Conservation (phyloP, 306 rosid genomes). For the Glycine latifolia region DNA sequence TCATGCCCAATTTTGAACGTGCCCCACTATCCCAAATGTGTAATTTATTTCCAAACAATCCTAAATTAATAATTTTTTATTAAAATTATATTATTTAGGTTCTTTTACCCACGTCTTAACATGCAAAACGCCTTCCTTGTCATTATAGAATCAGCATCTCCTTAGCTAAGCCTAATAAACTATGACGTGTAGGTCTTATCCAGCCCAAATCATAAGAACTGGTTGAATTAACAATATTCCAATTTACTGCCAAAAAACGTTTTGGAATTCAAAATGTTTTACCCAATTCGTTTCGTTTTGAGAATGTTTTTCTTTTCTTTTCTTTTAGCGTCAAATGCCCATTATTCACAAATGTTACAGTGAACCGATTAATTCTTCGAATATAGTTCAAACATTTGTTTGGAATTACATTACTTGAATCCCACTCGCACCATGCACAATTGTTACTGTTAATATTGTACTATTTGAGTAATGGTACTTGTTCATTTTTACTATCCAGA, state of each 20-base stretch:
- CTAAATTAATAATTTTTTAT: too few relatives aligned
- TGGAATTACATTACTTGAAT: not conserved
- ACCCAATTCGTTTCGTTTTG: not conserved
- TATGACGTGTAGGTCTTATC: not conserved
- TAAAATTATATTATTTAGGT: too few relatives aligned
- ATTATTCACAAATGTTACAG: not conserved
- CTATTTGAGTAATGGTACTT: too few relatives aligned
- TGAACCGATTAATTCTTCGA: not conserved
- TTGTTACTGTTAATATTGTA: not conserved
- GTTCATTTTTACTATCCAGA: too few relatives aligned
- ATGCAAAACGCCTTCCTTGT: too few relatives aligned
- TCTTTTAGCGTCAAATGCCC: too few relatives aligned
- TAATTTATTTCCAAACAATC: too few relatives aligned
- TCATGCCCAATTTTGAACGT: too few relatives aligned
- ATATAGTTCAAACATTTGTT: not conserved
- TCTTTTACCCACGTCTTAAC: too few relatives aligned
- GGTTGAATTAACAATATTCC: not conserved
- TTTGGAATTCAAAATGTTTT: not conserved
- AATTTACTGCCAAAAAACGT: not conserved
- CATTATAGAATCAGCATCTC: not conserved
- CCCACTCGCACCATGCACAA: not conserved
- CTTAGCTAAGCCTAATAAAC: not conserved
- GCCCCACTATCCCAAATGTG: too few relatives aligned
- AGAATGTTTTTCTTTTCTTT: not conserved
- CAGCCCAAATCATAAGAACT: not conserved